A percentile compares a stretch with the other conserved stretches of the same genome.
Evolutionary conservation across 805 yeast species (phyloP).

Genomic region (Lipomyces oligophaga): DNA sequence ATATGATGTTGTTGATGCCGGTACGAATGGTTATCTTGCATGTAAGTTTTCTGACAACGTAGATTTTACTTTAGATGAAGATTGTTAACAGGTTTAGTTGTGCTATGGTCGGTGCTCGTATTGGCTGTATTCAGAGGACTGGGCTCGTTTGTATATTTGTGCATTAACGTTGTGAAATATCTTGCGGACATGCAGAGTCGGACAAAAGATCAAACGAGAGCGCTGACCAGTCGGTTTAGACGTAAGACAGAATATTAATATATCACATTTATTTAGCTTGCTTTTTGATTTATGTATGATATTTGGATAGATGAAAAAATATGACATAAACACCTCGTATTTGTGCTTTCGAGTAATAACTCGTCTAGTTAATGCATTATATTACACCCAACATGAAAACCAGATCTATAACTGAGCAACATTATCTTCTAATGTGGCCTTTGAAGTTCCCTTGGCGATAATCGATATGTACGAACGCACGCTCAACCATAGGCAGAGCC

Average conservation of each 20-base stretch:
- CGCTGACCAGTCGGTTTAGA: constrained; percentile 15
- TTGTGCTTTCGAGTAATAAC: too few species aligned
- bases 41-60: constrained; percentile 7
- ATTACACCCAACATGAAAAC: too few species aligned
- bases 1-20: constrained; percentile 13
- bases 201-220: constrained; percentile 17
- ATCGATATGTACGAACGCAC: constrained; percentile 66
- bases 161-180: constrained; percentile 40
- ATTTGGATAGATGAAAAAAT: too few species aligned
- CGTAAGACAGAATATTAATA: too few species aligned
- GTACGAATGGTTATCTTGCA: constrained; percentile 18
- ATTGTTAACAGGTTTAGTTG: constrained; percentile 42
- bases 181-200: constrained; percentile 25
- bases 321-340: too few species aligned
- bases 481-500: constrained; percentile 58
- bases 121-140: constrained; percentile 79
- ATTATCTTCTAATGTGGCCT: constrained; percentile 35
- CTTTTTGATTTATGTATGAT: too few species aligned
- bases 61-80: constrained; percentile 54
- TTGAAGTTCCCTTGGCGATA: constrained; percentile 40
- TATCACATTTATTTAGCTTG: too few species aligned
- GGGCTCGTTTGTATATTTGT: constrained; percentile 73
- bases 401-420: neutral
- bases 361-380: too few species aligned
- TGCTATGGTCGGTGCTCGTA: constrained; percentile 89